Evolutionary conservation across 2,329 filamentous ascomycete species (phyloP).

Genomic region (Immersiporthe knoxdaviesiana): DNA sequence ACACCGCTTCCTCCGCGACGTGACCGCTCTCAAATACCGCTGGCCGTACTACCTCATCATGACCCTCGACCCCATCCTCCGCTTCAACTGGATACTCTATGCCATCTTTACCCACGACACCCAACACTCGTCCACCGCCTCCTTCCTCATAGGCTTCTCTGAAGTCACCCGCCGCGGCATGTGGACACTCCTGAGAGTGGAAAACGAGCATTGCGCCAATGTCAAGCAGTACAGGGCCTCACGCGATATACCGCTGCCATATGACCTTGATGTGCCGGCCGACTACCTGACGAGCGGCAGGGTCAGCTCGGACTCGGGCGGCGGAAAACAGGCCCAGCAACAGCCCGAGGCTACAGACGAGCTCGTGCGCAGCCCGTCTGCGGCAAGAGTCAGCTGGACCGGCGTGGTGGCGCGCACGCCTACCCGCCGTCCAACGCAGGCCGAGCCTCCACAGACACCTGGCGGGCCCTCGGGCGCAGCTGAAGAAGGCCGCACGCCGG

Average conservation of each 20-base stretch:
- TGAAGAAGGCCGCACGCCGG: slow-evolving; percentile 28
- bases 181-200: slow-evolving; percentile 91
- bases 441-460: slow-evolving; percentile 32
- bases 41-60: slow-evolving; percentile 91
- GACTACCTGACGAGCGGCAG: slow-evolving; percentile 31
- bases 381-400: slow-evolving; percentile 21
- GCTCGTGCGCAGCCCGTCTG: slow-evolving; percentile 27
- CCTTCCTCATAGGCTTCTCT: slow-evolving; percentile 76
- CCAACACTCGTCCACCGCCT: slow-evolving; percentile 81
- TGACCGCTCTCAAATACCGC: slow-evolving; percentile 74
- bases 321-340: slow-evolving; percentile 18
- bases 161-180: slow-evolving; percentile 86
- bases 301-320: slow-evolving; percentile 42
- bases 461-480: slow-evolving; percentile 21
- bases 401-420: slow-evolving; percentile 16
- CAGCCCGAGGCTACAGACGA: not conserved
- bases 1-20: slow-evolving; percentile 71
- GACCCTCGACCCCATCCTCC: slow-evolving; percentile 78
- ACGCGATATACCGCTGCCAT: slow-evolving; percentile 84
- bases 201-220: slow-evolving; percentile 96
- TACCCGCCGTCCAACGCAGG: slow-evolving; percentile 32
- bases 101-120: slow-evolving; percentile 77
- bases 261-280: slow-evolving; percentile 58
- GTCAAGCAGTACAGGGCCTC: slow-evolving; percentile 89
- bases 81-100: slow-evolving; percentile 95